Percentiles rank a stretch among this genome's conserved stretches.
These are phyloP conservation scores for Mycena venus DNA, from an alignment of 768 basidiomycete species.

Conservation along the genomic window DNA sequence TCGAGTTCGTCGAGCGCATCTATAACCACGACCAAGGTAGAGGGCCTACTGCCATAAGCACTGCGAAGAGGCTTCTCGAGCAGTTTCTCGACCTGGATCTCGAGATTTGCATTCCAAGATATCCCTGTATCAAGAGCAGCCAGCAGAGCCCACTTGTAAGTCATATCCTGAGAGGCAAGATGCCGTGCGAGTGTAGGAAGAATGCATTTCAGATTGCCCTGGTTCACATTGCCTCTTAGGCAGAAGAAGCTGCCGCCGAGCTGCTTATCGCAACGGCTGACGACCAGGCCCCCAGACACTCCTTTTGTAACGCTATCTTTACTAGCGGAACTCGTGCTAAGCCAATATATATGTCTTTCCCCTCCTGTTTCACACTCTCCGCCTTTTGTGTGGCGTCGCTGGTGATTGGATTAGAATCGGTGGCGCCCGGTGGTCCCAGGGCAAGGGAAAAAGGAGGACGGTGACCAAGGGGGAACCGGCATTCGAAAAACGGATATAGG, in stretches of 20 bases:
- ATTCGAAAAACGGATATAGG: too few relatives aligned
- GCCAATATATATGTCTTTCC: too few relatives aligned
- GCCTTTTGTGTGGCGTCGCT: too few relatives aligned
- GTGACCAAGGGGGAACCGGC: too few relatives aligned
- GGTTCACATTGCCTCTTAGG: neutral
- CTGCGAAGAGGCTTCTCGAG: neutral
- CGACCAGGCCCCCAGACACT: too few relatives aligned
- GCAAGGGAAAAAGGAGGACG: too few relatives aligned
- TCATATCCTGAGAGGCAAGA: neutral
- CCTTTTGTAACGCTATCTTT: too few relatives aligned
- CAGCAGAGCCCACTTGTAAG: neutral
- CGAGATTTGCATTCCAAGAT: neutral
- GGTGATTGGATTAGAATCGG: too few relatives aligned
- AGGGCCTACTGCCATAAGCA: too few relatives aligned
- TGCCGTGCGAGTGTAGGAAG: neutral
- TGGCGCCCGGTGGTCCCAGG: too few relatives aligned
- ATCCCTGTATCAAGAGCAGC: neutral
- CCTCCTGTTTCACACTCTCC: too few relatives aligned
- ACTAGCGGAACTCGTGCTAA: too few relatives aligned
- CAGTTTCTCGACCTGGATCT: neutral
- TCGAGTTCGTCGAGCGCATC: neutral
- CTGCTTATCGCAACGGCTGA: neutral
- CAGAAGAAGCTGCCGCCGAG: slow-evolving; percentile 5
- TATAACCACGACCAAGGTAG: neutral
- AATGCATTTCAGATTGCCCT: neutral